Conservation (phyloP, 1,284 basidiomycete species). For the Sporisorium iseilematis-ciliati region DNA sequence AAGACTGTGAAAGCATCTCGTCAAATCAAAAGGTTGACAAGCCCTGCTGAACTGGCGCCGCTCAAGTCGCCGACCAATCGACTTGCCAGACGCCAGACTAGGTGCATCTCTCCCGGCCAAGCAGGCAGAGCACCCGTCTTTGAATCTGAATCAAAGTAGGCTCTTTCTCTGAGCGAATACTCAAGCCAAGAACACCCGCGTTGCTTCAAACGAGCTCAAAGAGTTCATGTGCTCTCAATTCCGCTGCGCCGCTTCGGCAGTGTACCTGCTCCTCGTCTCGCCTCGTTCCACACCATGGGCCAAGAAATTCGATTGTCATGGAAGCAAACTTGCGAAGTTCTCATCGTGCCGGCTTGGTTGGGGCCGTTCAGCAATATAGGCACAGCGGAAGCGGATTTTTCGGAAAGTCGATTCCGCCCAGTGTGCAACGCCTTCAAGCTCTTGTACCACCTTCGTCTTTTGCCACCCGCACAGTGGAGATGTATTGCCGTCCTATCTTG, state of each 20-base stretch:
- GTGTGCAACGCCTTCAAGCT: too few species aligned
- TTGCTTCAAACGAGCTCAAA: neutral
- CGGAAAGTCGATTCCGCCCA: neutral
- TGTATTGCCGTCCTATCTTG: neutral
- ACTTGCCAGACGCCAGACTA: too few species aligned
- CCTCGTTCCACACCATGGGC: neutral
- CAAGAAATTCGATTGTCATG: neutral
- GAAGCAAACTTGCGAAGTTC: neutral
- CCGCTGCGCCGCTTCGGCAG: neutral
- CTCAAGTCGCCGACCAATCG: too few species aligned
- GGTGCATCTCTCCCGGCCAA: too few species aligned
- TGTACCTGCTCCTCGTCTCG: neutral
- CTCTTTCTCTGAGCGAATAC: too few species aligned
- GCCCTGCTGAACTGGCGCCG: too few species aligned
- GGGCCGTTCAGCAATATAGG: neutral
- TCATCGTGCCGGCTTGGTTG: neutral
- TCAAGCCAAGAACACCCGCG: too few species aligned
- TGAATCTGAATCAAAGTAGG: too few species aligned
- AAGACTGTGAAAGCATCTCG: too few species aligned
- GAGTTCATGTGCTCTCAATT: neutral
- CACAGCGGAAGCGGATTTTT: neutral
- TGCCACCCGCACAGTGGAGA: neutral
- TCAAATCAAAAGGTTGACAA: too few species aligned
- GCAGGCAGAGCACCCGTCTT: too few species aligned
- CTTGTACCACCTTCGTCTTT: conserved; percentile 2